Evolutionary conservation across 2,329 filamentous ascomycete species (phyloP).

Genomic region (Leptosphaerulina australis): DNA sequence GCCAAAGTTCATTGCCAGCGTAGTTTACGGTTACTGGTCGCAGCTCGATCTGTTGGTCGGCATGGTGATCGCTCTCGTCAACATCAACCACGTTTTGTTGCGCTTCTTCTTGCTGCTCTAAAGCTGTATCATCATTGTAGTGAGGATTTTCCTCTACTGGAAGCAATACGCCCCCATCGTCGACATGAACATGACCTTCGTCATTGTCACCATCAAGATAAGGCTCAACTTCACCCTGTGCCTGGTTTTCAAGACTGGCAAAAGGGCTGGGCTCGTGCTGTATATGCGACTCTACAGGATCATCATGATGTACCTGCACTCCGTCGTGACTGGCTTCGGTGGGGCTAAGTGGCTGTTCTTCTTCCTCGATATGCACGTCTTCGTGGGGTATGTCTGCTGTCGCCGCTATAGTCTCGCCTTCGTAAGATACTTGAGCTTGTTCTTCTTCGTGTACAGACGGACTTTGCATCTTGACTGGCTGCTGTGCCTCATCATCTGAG

Average conservation of each 20-base stretch:
- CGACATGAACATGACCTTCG: slow-evolving; percentile 12
- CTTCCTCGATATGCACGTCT: not conserved
- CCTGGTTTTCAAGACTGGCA: not conserved
- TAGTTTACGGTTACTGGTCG: slow-evolving; percentile 40
- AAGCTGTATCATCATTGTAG: slow-evolving; percentile 10
- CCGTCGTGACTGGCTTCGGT: not conserved
- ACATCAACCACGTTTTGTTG: slow-evolving; percentile 22
- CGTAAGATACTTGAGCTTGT: not conserved
- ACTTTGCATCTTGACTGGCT: slow-evolving; percentile 15
- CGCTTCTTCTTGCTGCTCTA: slow-evolving; percentile 2
- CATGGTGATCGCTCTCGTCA: slow-evolving; percentile 19
- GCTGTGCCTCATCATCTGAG: slow-evolving; percentile 41
- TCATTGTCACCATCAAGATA: not conserved
- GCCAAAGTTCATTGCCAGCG: slow-evolving; percentile 37
- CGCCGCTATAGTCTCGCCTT: not conserved
- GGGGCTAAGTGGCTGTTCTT: not conserved
- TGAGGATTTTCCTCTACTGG: slow-evolving; percentile 15
- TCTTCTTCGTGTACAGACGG: slow-evolving; percentile 5
- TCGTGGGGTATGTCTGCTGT: not conserved
- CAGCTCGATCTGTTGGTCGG: slow-evolving; percentile 19
- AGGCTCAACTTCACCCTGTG: not conserved
- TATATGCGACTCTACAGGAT: not conserved
- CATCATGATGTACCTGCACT: not conserved
- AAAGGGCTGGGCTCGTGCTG: not conserved
- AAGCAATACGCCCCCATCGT: slow-evolving; percentile 24